Evolutionary conservation across 164 flowering plant genomes (phyloP).

Genomic region (Akebia trifoliata): DNA sequence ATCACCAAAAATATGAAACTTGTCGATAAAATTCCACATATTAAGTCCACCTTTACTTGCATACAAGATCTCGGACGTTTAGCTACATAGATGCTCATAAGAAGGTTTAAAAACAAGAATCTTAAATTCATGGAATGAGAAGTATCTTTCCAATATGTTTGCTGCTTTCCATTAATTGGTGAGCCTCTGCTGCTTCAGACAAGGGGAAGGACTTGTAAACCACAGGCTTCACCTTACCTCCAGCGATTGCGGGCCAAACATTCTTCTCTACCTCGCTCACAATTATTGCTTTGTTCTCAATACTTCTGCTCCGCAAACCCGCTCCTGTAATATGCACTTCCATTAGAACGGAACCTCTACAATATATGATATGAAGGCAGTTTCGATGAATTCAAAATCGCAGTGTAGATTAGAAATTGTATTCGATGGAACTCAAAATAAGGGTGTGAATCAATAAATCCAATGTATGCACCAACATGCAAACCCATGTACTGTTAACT

Average conservation of each 20-base stretch:
- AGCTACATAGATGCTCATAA: too few relatives aligned
- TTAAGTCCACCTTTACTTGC: too few relatives aligned
- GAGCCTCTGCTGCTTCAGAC: conserved; percentile 73
- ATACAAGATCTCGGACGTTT: too few relatives aligned
- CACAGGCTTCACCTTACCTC: conserved; percentile 73
- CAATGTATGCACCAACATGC: neutral
- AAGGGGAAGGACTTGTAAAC: conserved; percentile 51
- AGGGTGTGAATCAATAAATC: neutral
- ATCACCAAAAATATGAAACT: too few relatives aligned
- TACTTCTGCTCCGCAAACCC: conserved; percentile 57
- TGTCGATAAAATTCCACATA: too few relatives aligned
- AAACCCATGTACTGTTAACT: neutral
- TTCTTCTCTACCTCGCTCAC: conserved; percentile 83
- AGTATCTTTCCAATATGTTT: conserved; percentile 77
- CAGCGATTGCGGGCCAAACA: conserved; percentile 84
- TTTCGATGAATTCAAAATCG: neutral
- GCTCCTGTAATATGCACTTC: conserved; percentile 53
- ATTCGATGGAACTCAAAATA: neutral
- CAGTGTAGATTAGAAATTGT: neutral
- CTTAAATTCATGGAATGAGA: conserved; percentile 36
- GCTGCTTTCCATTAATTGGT: conserved; percentile 77
- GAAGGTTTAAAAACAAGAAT: neutral
- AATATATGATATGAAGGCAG: neutral
- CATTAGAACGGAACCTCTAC: neutral
- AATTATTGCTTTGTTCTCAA: conserved; percentile 67